Evolutionary conservation across 129 eudicot genomes (phyloP).

Genomic region (Centrapalus pauciflorus): DNA sequence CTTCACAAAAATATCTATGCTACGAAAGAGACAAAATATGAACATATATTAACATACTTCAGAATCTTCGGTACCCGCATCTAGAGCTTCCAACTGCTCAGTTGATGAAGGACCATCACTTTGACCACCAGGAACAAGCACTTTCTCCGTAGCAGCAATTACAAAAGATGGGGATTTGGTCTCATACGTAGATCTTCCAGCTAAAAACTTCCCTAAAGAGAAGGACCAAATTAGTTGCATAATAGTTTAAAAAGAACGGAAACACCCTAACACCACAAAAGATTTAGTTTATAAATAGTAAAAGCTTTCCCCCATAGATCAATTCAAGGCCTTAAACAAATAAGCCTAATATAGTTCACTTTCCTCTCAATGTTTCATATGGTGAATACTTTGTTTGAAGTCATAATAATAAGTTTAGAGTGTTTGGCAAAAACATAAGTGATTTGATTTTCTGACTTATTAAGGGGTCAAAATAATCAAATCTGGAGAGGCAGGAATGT

Average conservation of each 20-base stretch:
- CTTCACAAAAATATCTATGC: neutral
- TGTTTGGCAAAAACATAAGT: no score
- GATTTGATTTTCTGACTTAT: no score
- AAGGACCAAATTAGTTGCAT: constrained; percentile 28
- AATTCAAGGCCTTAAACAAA: neutral
- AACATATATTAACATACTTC: constrained; percentile 39
- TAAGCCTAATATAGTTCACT: neutral
- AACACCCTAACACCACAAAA: neutral
- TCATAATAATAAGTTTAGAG: no score
- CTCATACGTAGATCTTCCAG: constrained; percentile 41
- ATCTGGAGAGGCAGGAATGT: no score
- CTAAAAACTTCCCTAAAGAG: constrained; percentile 66
- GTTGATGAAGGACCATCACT: constrained; percentile 50
- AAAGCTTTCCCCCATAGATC: neutral
- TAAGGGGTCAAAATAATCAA: no score
- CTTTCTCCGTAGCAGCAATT: constrained; percentile 69
- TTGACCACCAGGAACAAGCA: constrained; percentile 65
- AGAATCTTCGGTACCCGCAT: constrained; percentile 38
- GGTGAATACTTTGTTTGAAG: neutral
- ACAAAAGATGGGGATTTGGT: constrained; percentile 52
- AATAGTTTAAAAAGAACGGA: neutral
- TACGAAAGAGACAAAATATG: neutral
- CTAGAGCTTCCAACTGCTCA: constrained; percentile 46
- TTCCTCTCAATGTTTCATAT: neutral
- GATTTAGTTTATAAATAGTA: neutral